Base-by-base conservation (phyloP, 2,329 filamentous ascomycete species). In the Trematosphaeria pertusa region DNA sequence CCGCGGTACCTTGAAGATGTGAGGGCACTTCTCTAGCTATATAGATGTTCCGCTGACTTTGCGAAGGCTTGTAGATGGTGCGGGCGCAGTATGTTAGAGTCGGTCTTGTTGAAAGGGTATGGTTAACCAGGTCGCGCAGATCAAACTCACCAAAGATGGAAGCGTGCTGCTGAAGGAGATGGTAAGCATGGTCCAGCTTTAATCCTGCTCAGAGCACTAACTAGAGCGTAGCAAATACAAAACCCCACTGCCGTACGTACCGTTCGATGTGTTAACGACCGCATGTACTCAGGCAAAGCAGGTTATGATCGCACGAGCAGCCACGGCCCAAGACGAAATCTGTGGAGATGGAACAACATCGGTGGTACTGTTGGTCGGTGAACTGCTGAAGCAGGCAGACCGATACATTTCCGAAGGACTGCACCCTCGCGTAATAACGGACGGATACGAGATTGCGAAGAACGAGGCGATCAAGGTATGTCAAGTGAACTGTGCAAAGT, bases 101-200 rank as follows among this genome's bases (percentile, higher is more conserved):
- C n/a, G n/a, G n/a, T n/a, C n/a, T n/a, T n/a, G 2, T 38, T n/a
- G 24, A 20, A n/a, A 24, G 7, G n/a, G 3, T 3, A 24, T 56
- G 21, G 53, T 49, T 64, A 24, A 43, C 14, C 6, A 37, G 61
- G 17, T 33, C 17, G 19, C 52, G 70, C 62, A 94, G 85, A 99
- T 99, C 79, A 99, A 99, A 79, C 84, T 99, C 72, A 99, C 94
- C 64, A 99, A 99, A 76, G 94, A 99, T 77, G 94, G 94, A 71
- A 97, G 96, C 68, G 93, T 97, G 51, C 80, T 87, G 58, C 67
- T 87, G 63, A 81, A 82, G 65, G 84, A 87, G 70, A 87, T 87
- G 84, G 76, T 83, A 62, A 44, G 75, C 69, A 18, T 4, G 5
- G 8, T 24, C n/a, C 22, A 14, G 9, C 19, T 12, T 32, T 10